Evolutionary conservation across 2,329 filamentous ascomycete species (phyloP).

Genomic region (Scedosporium boydii): DNA sequence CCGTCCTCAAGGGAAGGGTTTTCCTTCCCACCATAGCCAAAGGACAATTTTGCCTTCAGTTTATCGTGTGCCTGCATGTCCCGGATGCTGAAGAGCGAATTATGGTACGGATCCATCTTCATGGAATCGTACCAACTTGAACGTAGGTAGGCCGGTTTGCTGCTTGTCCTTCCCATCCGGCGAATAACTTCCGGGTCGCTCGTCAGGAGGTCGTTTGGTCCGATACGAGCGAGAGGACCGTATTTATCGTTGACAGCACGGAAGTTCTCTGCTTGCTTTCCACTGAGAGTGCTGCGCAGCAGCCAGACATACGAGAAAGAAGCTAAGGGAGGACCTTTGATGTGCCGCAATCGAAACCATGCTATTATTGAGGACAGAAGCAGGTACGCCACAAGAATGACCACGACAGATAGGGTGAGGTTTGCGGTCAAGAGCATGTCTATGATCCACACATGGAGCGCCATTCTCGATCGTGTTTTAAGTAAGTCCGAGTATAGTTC

Average conservation of each 20-base stretch:
- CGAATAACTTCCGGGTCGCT: slow-evolving; percentile 28
- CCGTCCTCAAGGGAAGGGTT: neutral
- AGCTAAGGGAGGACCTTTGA: neutral
- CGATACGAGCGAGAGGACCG: slow-evolving; percentile 28
- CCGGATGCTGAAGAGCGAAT: slow-evolving; percentile 41
- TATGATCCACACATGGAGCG: too few species aligned
- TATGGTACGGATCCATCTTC: slow-evolving; percentile 40
- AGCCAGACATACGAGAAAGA: neutral
- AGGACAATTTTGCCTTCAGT: slow-evolving; percentile 36
- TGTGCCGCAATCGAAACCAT: neutral
- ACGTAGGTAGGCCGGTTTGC: slow-evolving; percentile 20
- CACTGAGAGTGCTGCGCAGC: neutral
- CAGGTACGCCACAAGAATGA: neutral
- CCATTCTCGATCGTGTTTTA: too few species aligned
- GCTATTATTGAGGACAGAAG: neutral
- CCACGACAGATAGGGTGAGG: neutral
- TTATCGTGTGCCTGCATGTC: slow-evolving; percentile 33
- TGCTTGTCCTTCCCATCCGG: slow-evolving; percentile 24
- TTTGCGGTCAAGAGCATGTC: too few species aligned
- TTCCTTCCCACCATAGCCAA: slow-evolving; percentile 20
- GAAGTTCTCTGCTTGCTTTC: neutral
- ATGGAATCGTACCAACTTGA: slow-evolving; percentile 36
- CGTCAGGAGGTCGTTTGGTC: slow-evolving; percentile 30
- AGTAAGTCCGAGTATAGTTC: too few species aligned
- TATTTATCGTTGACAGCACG: slow-evolving; percentile 13